Evolutionary conservation across 1,284 basidiomycete genomes (phyloP), one percentile per base, ranked within the genome.

Genomic region (Lentinula novae-zelandiae): DNA sequence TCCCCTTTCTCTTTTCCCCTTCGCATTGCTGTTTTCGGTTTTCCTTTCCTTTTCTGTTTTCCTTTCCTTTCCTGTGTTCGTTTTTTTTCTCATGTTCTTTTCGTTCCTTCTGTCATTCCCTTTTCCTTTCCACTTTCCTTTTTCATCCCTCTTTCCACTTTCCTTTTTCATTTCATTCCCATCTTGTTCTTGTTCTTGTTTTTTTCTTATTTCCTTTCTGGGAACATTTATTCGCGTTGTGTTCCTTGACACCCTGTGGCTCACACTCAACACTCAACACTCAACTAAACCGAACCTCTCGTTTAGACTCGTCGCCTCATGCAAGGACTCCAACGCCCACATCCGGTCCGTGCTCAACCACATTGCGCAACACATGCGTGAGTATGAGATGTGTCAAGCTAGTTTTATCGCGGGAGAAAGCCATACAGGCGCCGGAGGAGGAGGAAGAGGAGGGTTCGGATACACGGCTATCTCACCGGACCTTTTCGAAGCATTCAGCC

Each of bases 401-500:
- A 74, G 75, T 38, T 73, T 87, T 46, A 76, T 80, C 6, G n/a
- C n/a, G 3, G 17, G 17, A 0, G 22, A 20, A 8, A 9, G 8
- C 10, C 0, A 20, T 4, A 22, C 2, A 10, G 7, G 36, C 36
- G 10, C 7, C 7, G 36, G 3, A 36, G 17, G 17, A 0, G 22
- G 9, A 9, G 36, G 7, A 9, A 3, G 4, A 9, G 12, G 36
- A 9, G 7, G 36, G 8, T 38, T 2, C 6, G 36, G 12, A 38
- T 38, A 38, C 12, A 38, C 36, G 8, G 12, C 36, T 39, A 75
- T 91, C 51, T 83, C 89, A 7, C 75, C 76, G 60, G 86, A 89
- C 13, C 76, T 91, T 12, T 70, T 90, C 39, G 89, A 91, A 57
- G 84, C 87, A 2, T 83, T 90, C 67, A 82, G 80, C 40, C 87